Evolutionary conservation across 768 basidiomycete species (phyloP), one percentile per base, ranked within the genome.

Genomic region (Piloderma croceum): DNA sequence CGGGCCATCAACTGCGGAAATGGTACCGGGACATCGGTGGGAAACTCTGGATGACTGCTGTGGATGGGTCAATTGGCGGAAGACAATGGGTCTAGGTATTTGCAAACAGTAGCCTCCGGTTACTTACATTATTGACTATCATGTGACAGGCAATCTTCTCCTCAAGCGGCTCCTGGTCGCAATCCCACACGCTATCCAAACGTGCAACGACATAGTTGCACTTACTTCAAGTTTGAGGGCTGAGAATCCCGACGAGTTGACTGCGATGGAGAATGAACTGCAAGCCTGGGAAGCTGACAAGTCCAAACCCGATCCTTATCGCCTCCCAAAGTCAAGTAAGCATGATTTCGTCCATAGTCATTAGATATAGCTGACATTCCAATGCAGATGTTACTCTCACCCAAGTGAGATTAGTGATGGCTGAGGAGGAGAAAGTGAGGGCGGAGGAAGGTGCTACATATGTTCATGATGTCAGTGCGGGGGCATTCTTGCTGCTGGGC

Each of bases 31-130:
- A 4, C 22, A 21, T 2, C 17, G 43, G 11, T 31, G 36, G 13
- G 43, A 44, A 13, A 44, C 27, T 3, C 29, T 42, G n/a, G 31
- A 31, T 23, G 38, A 18, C 7, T 36, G n/a, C 19, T 44, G 43
- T 18, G 42, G 42, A 4, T 52, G 42, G 25, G 57, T 54, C 54
- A 63, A 58, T 36, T 59, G 54, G 56, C 41, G 43, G 2, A 62
- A 62, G 39, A 18, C 49, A 7, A 47, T 46, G 25, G 43, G 46
- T n/a, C 42, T 57, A 20, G 40, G 56, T 61, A 24, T 7, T 48
- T 41, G n/a, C n/a, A n/a, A 15, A 15, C 15, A 9, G 27, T 29
- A 9, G 10, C 15, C 27, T 29, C 15, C 27, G 15, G 15, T 29
- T 29, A 29, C 10, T 9, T 29, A 15, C 27, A 9, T 29, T 9